These are phyloP conservation scores for Sutorius australiensis DNA, from an alignment of 768 basidiomycete genomes.

Conservation along the genomic window DNA sequence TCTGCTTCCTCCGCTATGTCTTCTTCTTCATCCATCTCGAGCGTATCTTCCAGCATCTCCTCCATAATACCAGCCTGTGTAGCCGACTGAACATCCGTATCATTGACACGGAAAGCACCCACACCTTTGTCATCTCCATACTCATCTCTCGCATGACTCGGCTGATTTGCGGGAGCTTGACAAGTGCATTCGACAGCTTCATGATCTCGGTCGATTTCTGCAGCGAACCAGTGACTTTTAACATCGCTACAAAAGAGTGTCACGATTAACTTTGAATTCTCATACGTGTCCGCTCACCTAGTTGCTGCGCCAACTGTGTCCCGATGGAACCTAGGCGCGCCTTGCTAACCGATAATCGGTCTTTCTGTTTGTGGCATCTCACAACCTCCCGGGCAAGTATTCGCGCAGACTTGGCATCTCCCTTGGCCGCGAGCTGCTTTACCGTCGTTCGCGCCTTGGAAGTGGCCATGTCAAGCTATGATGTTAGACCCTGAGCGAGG, in stretches of 20 bases:
- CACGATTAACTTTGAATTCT: not conserved
- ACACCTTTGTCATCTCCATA: conserved; percentile 98
- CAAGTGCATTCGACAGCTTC: conserved; percentile 91
- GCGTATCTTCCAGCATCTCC: conserved; percentile 94
- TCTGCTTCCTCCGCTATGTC: conserved; percentile 96
- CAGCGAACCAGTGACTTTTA: conserved; percentile 95
- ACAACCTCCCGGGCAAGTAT: conserved; percentile 95
- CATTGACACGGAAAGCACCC: conserved; percentile 10
- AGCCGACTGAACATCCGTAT: conserved; percentile 4
- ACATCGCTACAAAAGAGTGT: conserved; percentile 60
- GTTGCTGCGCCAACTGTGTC: conserved; percentile 84
- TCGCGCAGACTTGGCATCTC: conserved; percentile 88
- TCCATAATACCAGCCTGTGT: conserved; percentile 93
- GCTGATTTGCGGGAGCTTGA: conserved; percentile 90
- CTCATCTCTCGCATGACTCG: conserved; percentile 96
- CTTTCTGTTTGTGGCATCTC: conserved; percentile 90
- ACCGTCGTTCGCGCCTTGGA: conserved; percentile 74
- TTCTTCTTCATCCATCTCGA: conserved; percentile 91
- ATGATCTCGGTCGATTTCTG: conserved; percentile 99
- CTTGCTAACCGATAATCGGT: conserved; percentile 87
- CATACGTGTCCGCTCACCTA: conserved; percentile 55
- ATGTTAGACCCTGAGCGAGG: conserved; percentile 12
- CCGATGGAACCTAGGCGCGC: conserved; percentile 88
- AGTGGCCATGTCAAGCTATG: conserved; percentile 77
- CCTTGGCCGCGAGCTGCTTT: conserved; percentile 86